Percentiles rank a stretch among this genome's conserved stretches.
Conservation (phyloP, 2,329 filamentous ascomycete genomes). For the Aspergillus ustus region DNA sequence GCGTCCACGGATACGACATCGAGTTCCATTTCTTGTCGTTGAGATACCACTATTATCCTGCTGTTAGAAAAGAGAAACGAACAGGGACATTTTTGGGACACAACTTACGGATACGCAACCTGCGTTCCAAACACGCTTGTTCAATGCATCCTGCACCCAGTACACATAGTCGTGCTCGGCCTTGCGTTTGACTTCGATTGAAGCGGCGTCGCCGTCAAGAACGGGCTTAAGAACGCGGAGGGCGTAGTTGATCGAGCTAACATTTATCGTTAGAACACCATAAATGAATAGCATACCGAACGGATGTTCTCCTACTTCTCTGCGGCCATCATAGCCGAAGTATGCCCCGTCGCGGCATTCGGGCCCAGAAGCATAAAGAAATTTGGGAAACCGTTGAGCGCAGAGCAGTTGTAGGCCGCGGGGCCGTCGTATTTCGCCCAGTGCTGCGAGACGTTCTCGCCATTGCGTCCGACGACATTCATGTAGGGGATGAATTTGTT, state of each 20-base stretch:
- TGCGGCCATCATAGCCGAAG: slow-evolving; percentile 60
- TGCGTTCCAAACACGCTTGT: slow-evolving; percentile 52
- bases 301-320: slow-evolving; percentile 53
- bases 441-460: slow-evolving; percentile 27
- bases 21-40: slow-evolving; percentile 34
- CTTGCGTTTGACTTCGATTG: slow-evolving; percentile 52
- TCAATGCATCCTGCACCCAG: slow-evolving; percentile 52
- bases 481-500: slow-evolving; percentile 31
- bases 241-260: slow-evolving; percentile 58
- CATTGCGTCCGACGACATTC: slow-evolving; percentile 31
- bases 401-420: slow-evolving; percentile 63
- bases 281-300: background rate
- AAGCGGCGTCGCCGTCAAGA: slow-evolving; percentile 47
- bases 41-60: slow-evolving; percentile 25
- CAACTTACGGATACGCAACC: slow-evolving; percentile 34
- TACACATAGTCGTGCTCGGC: slow-evolving; percentile 51
- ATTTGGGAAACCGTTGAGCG: slow-evolving; percentile 56
- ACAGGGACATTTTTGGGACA: background rate
- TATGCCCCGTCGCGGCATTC: slow-evolving; percentile 42
- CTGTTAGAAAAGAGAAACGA: background rate
- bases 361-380: slow-evolving; percentile 41
- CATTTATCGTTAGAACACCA: too few species aligned
- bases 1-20: slow-evolving; percentile 34
- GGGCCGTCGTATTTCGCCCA: slow-evolving; percentile 55
- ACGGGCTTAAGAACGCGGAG: slow-evolving; percentile 62